A percentile compares a stretch with the other conserved stretches of the same genome.
Conservation (phyloP, 768 basidiomycete genomes). For the Tulasnella sp. region DNA sequence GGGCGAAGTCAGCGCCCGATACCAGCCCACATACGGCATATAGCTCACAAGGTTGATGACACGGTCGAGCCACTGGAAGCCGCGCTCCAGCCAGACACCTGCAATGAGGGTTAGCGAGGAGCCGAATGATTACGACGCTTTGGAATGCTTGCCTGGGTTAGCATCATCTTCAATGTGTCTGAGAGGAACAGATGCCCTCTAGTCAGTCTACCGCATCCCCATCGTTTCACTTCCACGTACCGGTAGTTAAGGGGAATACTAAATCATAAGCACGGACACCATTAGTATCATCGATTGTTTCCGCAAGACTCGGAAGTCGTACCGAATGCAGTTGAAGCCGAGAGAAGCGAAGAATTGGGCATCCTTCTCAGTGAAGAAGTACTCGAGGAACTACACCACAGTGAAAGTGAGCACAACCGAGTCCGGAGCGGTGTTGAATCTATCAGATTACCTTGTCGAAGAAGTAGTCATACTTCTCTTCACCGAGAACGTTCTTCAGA, state of each 20-base stretch:
- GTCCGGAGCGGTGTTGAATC: background rate
- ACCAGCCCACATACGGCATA: background rate
- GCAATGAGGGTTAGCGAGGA: background rate
- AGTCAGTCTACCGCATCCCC: background rate
- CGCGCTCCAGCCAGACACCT: conserved; percentile 59
- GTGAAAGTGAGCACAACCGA: background rate
- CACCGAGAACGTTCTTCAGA: conserved; percentile 60
- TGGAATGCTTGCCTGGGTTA: conserved; percentile 51
- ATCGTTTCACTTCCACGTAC: conserved; percentile 56
- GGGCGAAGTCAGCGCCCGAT: background rate
- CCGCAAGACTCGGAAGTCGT: background rate
- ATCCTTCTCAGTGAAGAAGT: conserved; percentile 75
- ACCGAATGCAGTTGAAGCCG: conserved; percentile 73
- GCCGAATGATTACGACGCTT: background rate
- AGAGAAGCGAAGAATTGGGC: conserved; percentile 73
- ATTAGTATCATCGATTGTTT: background rate
- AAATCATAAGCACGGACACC: background rate
- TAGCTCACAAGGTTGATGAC: conserved; percentile 52
- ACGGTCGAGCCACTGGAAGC: conserved; percentile 81
- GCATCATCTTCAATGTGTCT: conserved; percentile 52
- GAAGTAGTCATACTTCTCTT: conserved; percentile 62
- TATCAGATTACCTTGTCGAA: conserved; percentile 63
- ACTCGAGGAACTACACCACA: conserved; percentile 63
- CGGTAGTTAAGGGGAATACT: conserved; percentile 64
- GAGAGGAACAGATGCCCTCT: background rate